phyloP scores from a whole-genome alignment of 73 alveolate species.

The Uronychia binucleata region DNA sequence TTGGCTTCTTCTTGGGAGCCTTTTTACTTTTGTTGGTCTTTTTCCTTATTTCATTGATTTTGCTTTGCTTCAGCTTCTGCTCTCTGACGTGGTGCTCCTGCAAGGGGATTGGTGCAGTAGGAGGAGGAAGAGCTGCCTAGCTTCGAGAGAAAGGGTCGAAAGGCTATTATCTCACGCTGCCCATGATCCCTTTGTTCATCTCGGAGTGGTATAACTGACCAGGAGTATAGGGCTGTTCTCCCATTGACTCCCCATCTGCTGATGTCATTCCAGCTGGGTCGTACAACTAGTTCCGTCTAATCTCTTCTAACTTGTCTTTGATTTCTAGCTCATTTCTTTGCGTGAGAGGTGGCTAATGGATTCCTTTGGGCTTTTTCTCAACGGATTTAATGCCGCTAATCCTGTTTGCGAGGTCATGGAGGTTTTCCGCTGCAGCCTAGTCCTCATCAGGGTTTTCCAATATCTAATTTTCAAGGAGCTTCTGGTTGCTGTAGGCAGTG shows the following conservation, averaged over 20 bases:
- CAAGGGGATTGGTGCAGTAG: constrained; percentile 30
- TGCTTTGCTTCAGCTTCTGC: constrained; percentile 29
- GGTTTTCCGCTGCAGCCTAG: background rate
- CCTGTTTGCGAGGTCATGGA: background rate
- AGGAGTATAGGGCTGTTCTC: background rate
- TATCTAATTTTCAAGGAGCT: too few species aligned
- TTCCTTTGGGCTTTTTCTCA: background rate
- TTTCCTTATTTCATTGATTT: constrained; percentile 29
- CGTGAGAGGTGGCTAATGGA: too few species aligned
- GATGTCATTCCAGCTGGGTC: background rate
- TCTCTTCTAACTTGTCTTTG: background rate
- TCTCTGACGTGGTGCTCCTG: constrained; percentile 52
- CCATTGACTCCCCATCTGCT: background rate
- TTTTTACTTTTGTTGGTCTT: constrained; percentile 5
- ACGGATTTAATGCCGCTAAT: background rate
- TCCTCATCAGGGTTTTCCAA: too few species aligned
- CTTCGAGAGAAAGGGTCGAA: background rate
- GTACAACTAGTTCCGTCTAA: background rate
- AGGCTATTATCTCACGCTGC: too few species aligned
- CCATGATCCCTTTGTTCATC: background rate
- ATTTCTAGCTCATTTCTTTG: background rate
- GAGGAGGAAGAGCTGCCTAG: background rate
- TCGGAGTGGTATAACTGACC: background rate
- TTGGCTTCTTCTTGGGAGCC: background rate
- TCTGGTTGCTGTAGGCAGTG: background rate